Evolutionary conservation across 1,139 yeast species (phyloP), one percentile per base, ranked within the genome.

Genomic region (Saccharomyces uvarum): DNA sequence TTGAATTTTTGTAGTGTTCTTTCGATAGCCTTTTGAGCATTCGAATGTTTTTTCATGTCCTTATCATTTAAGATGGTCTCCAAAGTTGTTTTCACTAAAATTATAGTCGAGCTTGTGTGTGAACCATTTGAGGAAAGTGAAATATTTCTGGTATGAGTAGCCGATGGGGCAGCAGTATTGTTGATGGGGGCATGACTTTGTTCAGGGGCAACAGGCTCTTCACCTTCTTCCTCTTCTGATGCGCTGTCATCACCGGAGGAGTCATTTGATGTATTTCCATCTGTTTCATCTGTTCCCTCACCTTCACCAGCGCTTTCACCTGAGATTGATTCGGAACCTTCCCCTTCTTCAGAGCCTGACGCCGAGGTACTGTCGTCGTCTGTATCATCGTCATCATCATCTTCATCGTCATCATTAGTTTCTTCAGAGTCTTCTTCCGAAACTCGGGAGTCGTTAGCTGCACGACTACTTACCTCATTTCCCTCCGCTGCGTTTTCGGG

Each of bases 31-130:
- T 67, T 67, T 50, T 64, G 65, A 5, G 63, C 59, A 51, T 59
- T 64, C 4, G 64, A 55, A 52, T 60, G 54, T 49, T 65, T 67
- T 54, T 69, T 69, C 27, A 68, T 56, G 47, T 66, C 70, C 53
- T 66, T 70, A 26, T 63, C 62, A 26, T 60, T 62, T 49, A 63
- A 53, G 41, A 70, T 61, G 3, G 62, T 59, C 47, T 65, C 63
- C 47, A 70, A 56, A 3, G 70, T 67, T 2, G 64, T 55, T 51
- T 65, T 68, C 14, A 66, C 67, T 32, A 69, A 60, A 21, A 54
- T 42, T 28, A 63, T 52, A 8, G 70, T 66, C 0, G 72, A 68
- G 48, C 58, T 63, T 3, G 56, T 54, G 9, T 58, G 58, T 9
- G 56, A 54, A 2, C 51, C 31, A 13, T 57, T 47, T 2, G 67